Percentiles rank a stretch among this genome's conserved stretches.
Conservation (phyloP, 2,329 filamentous ascomycete genomes). For the Phoma sp. region DNA sequence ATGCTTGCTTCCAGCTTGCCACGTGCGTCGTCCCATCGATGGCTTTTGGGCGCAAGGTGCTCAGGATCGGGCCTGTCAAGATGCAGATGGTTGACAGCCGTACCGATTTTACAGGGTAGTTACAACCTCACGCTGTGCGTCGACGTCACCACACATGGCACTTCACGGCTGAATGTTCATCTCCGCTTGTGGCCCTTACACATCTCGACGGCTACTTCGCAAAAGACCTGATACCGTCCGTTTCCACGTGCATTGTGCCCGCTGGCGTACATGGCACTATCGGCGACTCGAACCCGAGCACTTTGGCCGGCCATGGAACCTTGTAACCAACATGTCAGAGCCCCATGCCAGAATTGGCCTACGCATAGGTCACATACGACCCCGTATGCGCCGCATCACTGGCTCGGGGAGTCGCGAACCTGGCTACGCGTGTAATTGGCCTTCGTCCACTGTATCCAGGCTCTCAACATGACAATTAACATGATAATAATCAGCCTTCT, state of each 20-base stretch:
- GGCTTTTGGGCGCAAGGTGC: neutral
- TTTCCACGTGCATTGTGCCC: neutral
- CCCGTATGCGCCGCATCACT: no score
- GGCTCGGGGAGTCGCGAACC: no score
- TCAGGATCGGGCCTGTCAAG: neutral
- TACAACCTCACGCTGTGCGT: neutral
- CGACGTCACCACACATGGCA: neutral
- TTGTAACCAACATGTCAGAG: neutral
- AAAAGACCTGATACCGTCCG: neutral
- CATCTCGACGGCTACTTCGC: neutral
- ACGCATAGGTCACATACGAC: no score
- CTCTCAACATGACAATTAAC: no score
- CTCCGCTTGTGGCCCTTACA: neutral
- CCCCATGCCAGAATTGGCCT: slow-evolving; percentile 1
- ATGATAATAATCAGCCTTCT: neutral
- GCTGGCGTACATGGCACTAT: neutral
- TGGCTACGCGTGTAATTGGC: no score
- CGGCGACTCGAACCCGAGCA: neutral
- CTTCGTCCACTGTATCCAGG: no score
- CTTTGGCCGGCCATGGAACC: neutral
- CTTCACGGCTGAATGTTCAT: no score
- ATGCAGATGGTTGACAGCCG: neutral
- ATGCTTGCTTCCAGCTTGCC: neutral
- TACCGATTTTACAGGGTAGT: neutral
- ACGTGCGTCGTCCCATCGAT: neutral